Evolutionary conservation across 176 grass and related monocot genomes (phyloP).

Genomic region (Tuctoria greenei): DNA sequence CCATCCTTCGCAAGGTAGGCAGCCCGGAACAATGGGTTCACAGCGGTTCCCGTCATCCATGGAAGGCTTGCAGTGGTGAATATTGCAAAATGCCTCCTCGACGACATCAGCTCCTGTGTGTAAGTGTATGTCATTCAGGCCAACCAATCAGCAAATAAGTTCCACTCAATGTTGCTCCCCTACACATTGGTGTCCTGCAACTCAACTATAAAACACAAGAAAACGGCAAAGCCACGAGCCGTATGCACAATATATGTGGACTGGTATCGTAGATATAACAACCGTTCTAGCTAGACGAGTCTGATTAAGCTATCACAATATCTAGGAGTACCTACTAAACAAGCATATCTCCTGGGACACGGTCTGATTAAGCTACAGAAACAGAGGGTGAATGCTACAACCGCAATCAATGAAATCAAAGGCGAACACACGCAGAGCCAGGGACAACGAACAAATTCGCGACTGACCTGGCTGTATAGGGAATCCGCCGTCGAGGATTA

Average conservation of each 20-base stretch:
- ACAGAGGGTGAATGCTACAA: neutral
- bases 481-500: neutral
- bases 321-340: neutral
- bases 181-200: neutral
- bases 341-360: neutral
- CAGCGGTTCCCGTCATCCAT: conserved; percentile 92
- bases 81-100: conserved; percentile 67
- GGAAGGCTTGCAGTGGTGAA: conserved; percentile 95
- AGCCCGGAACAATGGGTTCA: conserved; percentile 76
- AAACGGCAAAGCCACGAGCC: neutral
- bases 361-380: neutral
- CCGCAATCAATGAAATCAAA: neutral
- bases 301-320: neutral
- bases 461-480: neutral
- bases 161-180: neutral
- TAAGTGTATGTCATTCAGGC: neutral
- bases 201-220: neutral
- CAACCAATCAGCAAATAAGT: neutral
- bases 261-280: neutral
- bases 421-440: neutral
- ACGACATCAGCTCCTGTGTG: conserved; percentile 29
- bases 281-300: neutral
- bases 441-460: neutral
- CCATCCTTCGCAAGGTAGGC: conserved; percentile 67
- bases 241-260: neutral